phyloP scores from a whole-genome alignment of 768 basidiomycete species.

The Pisolithus tinctorius region DNA sequence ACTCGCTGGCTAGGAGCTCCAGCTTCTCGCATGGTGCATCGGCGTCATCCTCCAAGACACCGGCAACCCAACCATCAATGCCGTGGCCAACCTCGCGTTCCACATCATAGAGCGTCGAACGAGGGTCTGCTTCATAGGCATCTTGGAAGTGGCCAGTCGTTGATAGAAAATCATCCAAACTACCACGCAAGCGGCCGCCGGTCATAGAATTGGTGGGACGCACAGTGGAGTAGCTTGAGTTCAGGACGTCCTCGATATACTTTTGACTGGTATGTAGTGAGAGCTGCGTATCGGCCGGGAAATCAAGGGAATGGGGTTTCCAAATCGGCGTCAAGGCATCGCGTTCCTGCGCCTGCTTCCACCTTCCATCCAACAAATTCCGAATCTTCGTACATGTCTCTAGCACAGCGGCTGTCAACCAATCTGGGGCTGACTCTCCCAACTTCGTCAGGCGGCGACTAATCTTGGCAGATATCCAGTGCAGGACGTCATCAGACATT shows the following conservation, averaged over 20 bases:
- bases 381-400: constrained; percentile 8
- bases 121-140: constrained; percentile 7
- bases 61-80: constrained; percentile 28
- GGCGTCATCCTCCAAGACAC: neutral
- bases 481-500: constrained; percentile 15
- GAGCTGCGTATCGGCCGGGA: constrained; percentile 25
- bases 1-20: constrained; percentile 18
- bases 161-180: constrained; percentile 12
- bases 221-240: constrained; percentile 5
- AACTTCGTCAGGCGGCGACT: constrained; percentile 9
- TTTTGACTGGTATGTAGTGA: constrained; percentile 24
- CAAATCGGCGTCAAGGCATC: constrained; percentile 21
- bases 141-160: constrained; percentile 5
- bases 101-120: constrained; percentile 29
- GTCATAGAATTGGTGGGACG: neutral
- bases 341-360: constrained; percentile 23
- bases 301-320: constrained; percentile 19
- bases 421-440: neutral
- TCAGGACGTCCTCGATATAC: constrained; percentile 21
- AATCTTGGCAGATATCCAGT: constrained; percentile 17
- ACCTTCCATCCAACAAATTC: constrained; percentile 24
- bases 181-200: constrained; percentile 4
- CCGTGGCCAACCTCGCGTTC: constrained; percentile 25
- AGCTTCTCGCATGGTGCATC: constrained; percentile 6
- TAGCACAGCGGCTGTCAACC: constrained; percentile 4